Base-by-base conservation (phyloP, 768 basidiomycete genomes). In the Mycena vitilis region DNA sequence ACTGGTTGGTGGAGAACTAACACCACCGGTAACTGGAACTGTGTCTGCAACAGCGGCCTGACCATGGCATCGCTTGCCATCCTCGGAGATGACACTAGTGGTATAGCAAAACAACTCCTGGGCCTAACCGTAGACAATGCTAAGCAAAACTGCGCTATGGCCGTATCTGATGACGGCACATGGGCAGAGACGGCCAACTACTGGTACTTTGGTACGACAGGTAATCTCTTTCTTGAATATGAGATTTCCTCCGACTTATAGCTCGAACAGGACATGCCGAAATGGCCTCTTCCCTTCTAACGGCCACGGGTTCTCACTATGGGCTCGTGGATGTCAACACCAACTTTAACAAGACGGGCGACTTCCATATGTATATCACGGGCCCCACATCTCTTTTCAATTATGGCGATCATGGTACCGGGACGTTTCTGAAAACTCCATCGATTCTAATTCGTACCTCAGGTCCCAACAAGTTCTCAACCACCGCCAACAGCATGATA, bases 11-110 rank as follows among this genome's bases (percentile, higher is more conserved):
- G 95, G 95, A 86, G 80, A 61, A 84, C 69, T 54, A 85, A 82
- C 69, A 88, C 87, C 52, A 85, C 85, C 70, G 97, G 97, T 34
- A 99, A 99, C 84, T 99, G 97, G 97, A 99, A 99, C 79, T 98
- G 97, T 78, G 94, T 95, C 65, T 95, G 91, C 83, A 99, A 98
- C 78, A 87, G 88, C 52, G 98, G 98, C 64, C 82, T 99, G 70
- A 95, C 93, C 22, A 77, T 98, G 75, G 98, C 87, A 51, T 88
- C 98, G 0, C 89, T 99, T 63, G 96, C 98, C 44, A 95, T 99
- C 74, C 82, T 95, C 18, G 90, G 86, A 37, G 94, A 96, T 71
- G 91, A 97, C 72, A 87, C 85, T 12, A 91, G 93, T 5, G 93
- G 94, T 47, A 82, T 81, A 51, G 93, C 97, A 0, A 74, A 83